Evolutionary conservation across 108 stramenopile genomes (phyloP).

Genomic region (Fistulifera solaris): DNA sequence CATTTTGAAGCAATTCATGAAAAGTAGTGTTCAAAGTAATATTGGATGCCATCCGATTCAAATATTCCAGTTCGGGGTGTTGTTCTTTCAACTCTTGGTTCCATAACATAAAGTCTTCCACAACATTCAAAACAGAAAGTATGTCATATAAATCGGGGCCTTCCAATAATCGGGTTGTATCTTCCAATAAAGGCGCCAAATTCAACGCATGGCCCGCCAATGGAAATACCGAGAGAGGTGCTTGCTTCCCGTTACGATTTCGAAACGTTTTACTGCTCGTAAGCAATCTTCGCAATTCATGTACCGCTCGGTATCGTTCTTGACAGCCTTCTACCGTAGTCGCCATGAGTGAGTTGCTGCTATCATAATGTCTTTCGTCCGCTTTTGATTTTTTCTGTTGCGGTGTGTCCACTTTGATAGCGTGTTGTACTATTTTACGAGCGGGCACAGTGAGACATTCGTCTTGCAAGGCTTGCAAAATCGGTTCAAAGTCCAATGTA

Average conservation of each 20-base stretch:
- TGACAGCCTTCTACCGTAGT: slow-evolving; percentile 26
- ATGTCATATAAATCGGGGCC: slow-evolving; percentile 65
- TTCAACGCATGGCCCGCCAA: slow-evolving; percentile 38
- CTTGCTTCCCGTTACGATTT: slow-evolving; percentile 31
- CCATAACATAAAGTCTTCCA: slow-evolving; percentile 54
- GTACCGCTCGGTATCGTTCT: slow-evolving; percentile 54
- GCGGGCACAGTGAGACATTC: slow-evolving; percentile 51
- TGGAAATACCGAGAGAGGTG: slow-evolving; percentile 30
- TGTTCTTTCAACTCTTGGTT: slow-evolving; percentile 24
- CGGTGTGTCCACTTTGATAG: not conserved
- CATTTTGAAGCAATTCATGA: slow-evolving; percentile 44
- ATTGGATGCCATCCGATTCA: slow-evolving; percentile 29
- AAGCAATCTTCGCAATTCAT: slow-evolving; percentile 50
- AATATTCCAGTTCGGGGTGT: slow-evolving; percentile 21
- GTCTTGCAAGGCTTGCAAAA: slow-evolving; percentile 38
- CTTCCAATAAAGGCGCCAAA: slow-evolving; percentile 42
- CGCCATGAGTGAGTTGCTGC: slow-evolving; percentile 33
- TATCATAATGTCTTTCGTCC: slow-evolving; percentile 7
- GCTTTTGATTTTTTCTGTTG: slow-evolving; percentile 5
- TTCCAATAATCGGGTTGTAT: slow-evolving; percentile 44
- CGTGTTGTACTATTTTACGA: slow-evolving; percentile 26
- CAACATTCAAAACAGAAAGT: slow-evolving; percentile 33
- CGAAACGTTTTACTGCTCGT: slow-evolving; percentile 1
- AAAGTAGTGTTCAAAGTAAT: slow-evolving; percentile 52
- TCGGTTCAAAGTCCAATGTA: slow-evolving; percentile 59